Conservation (phyloP, 2,329 filamentous ascomycete genomes). For the Meredithiella fracta region DNA sequence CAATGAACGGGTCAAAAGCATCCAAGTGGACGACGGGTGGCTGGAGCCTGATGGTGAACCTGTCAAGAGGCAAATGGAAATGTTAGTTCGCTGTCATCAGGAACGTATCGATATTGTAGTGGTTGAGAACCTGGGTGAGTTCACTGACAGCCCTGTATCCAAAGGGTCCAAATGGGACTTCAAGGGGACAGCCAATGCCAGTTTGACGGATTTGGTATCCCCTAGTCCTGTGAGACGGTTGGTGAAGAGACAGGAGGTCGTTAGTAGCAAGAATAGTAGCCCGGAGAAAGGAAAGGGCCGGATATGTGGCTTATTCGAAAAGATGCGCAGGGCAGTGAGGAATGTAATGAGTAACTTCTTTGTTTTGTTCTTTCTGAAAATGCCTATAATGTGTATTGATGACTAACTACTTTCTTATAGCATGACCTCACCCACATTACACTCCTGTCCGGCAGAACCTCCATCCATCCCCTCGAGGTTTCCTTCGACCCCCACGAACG, state of each 20-base stretch:
- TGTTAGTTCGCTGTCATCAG: background rate
- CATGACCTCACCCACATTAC: background rate
- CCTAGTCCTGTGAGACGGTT: no score
- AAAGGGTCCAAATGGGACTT: no score
- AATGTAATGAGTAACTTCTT: slow-evolving; percentile 29
- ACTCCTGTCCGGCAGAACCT: background rate
- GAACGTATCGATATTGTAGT: no score
- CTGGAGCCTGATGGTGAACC: background rate
- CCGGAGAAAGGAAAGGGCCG: slow-evolving; percentile 26
- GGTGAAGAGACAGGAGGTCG: no score
- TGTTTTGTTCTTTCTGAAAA: background rate
- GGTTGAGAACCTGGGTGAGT: no score
- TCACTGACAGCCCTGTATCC: background rate
- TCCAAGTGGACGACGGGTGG: background rate
- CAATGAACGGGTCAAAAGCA: background rate
- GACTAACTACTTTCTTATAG: background rate
- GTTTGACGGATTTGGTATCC: no score
- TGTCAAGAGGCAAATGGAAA: background rate
- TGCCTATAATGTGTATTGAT: background rate
- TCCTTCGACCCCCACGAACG: slow-evolving; percentile 40
- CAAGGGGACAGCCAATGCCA: no score
- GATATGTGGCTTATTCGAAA: slow-evolving; percentile 32
- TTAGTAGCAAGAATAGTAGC: slow-evolving; percentile 18
- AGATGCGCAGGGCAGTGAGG: slow-evolving; percentile 36
- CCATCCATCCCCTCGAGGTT: slow-evolving; percentile 25